A percentile compares a stretch with the other conserved stretches of the same genome.
phyloP scores from a whole-genome alignment of 768 basidiomycete genomes.

The Ephemerocybe angulata region DNA sequence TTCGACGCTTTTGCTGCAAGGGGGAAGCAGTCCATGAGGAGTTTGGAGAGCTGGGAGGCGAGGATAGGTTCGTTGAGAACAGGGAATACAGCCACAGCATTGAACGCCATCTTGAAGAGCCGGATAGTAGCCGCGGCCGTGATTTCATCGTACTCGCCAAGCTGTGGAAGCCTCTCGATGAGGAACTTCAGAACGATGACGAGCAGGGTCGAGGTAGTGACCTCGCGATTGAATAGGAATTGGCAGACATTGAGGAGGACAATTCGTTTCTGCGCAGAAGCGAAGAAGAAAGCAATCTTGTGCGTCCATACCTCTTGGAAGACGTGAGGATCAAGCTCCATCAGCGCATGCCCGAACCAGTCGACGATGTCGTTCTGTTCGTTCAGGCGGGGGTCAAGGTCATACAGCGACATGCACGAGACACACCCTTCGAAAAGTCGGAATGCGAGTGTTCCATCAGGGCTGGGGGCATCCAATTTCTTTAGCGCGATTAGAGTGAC shows the following conservation, averaged over 20 bases:
- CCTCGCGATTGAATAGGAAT: slow-evolving; percentile 72
- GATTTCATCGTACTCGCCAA: slow-evolving; percentile 83
- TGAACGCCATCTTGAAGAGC: slow-evolving; percentile 94
- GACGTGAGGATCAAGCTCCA: slow-evolving; percentile 84
- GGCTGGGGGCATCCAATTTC: slow-evolving; percentile 71
- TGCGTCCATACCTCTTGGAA: slow-evolving; percentile 96
- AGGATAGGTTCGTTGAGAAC: slow-evolving; percentile 83
- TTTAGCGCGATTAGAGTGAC: slow-evolving; percentile 72
- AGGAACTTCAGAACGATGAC: slow-evolving; percentile 88
- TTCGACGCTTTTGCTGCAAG: slow-evolving; percentile 88
- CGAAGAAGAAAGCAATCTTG: slow-evolving; percentile 88
- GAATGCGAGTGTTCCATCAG: slow-evolving; percentile 84
- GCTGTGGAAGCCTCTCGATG: slow-evolving; percentile 70
- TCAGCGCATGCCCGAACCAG: slow-evolving; percentile 71
- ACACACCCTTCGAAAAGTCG: slow-evolving; percentile 85
- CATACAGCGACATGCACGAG: slow-evolving; percentile 81
- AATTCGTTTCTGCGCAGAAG: slow-evolving; percentile 70
- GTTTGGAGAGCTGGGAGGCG: slow-evolving; percentile 86
- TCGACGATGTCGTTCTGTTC: slow-evolving; percentile 77
- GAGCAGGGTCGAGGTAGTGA: slow-evolving; percentile 74
- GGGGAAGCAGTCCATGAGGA: slow-evolving; percentile 96
- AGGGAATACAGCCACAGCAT: slow-evolving; percentile 74
- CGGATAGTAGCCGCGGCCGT: slow-evolving; percentile 83
- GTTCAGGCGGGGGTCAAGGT: slow-evolving; percentile 60
- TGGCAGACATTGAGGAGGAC: slow-evolving; percentile 83